These are phyloP conservation scores for Puccinia coronata DNA, from an alignment of 1,284 basidiomycete genomes.

Conservation along the genomic window DNA sequence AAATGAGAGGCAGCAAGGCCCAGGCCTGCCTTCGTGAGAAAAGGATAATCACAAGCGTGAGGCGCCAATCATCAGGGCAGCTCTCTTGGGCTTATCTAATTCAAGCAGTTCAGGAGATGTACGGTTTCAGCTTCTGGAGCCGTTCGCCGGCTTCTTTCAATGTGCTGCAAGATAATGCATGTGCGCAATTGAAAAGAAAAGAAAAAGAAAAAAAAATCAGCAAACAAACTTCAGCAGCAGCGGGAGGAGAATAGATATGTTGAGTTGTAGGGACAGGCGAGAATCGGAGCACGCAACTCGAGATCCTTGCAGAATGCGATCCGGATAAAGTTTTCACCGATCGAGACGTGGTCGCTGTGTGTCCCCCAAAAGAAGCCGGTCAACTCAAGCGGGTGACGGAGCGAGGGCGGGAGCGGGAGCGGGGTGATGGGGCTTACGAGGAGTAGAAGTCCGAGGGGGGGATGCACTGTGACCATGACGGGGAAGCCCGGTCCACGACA, in stretches of 20 bases:
- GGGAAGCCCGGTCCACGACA: not conserved
- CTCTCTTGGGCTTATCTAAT: not conserved
- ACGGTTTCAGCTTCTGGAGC: conserved; percentile 72
- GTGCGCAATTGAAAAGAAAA: too few relatives aligned
- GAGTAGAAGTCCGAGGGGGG: conserved; percentile 44
- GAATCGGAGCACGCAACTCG: conserved; percentile 60
- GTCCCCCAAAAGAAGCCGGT: too few relatives aligned
- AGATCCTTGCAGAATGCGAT: conserved; percentile 55
- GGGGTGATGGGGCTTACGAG: not conserved
- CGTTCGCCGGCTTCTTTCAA: conserved; percentile 75
- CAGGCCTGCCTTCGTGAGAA: too few relatives aligned
- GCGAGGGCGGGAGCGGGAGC: not conserved
- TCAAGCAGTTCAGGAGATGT: conserved; percentile 59
- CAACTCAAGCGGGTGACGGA: not conserved
- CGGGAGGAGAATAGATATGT: too few relatives aligned
- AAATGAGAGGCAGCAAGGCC: too few relatives aligned
- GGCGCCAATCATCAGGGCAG: too few relatives aligned
- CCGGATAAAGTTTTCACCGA: conserved; percentile 58
- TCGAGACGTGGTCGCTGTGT: conserved; percentile 35
- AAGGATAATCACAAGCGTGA: too few relatives aligned
- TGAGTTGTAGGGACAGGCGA: too few relatives aligned
- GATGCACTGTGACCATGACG: conserved; percentile 1
- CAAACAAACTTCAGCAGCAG: too few relatives aligned
- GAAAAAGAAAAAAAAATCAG: too few relatives aligned
- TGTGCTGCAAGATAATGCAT: conserved; percentile 67